phyloP scores from a whole-genome alignment of 163 green algal species.

The Scenedesmus sp. region DNA sequence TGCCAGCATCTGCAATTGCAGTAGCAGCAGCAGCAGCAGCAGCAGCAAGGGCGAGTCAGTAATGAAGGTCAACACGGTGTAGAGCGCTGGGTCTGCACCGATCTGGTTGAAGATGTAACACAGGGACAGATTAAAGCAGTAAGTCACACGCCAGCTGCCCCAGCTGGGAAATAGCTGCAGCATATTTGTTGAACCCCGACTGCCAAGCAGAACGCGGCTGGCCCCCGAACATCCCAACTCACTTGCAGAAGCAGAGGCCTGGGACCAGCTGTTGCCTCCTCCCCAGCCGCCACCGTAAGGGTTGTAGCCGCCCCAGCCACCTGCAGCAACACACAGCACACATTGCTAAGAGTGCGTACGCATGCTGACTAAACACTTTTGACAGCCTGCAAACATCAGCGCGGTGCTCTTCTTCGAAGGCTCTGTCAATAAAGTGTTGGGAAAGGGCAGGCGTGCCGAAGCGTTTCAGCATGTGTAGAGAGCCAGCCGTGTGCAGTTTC shows the following conservation, averaged over 20 bases:
- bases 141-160: too few relatives aligned
- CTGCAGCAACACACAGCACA: neutral
- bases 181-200: too few relatives aligned
- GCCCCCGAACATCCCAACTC: neutral
- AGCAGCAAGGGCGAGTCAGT: neutral
- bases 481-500: neutral
- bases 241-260: neutral
- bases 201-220: neutral
- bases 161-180: neutral
- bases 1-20: neutral
- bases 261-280: neutral
- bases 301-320: neutral
- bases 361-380: too few relatives aligned
- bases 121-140: too few relatives aligned
- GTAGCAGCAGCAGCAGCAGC: neutral
- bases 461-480: neutral
- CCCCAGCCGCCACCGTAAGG: neutral
- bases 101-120: too few relatives aligned
- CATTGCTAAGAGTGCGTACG: too few relatives aligned
- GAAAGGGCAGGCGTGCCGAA: neutral
- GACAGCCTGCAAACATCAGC: too few relatives aligned
- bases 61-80: too few relatives aligned
- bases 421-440: too few relatives aligned
- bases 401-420: too few relatives aligned
- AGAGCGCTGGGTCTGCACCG: too few relatives aligned